Conservation (phyloP, 345 rosid genomes). For the Hypericum androsaemum region DNA sequence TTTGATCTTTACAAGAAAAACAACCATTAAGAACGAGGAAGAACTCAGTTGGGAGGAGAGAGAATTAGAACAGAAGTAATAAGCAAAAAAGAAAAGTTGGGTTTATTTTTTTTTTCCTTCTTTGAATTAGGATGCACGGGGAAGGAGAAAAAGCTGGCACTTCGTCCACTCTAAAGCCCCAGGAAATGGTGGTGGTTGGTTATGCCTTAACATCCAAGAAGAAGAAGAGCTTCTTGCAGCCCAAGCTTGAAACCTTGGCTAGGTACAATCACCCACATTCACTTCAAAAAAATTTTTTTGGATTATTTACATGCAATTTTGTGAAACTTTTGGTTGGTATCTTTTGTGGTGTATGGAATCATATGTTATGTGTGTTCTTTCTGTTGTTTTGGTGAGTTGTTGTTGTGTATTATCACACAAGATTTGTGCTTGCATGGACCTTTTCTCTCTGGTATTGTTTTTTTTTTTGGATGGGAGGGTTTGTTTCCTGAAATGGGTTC, state of each 20-base stretch:
- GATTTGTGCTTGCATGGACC: background rate
- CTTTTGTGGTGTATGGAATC: too few relatives aligned
- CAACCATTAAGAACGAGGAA: too few relatives aligned
- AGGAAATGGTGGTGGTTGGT: conserved; percentile 53
- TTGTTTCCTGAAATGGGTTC: conserved; percentile 13
- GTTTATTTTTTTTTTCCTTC: too few relatives aligned
- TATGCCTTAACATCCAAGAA: conserved; percentile 88
- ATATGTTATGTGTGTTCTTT: background rate
- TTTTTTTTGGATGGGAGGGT: background rate
- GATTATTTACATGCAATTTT: background rate
- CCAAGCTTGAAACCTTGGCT: conserved; percentile 68
- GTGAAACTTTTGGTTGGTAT: too few relatives aligned
- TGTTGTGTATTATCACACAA: background rate
- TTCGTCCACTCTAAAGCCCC: conserved; percentile 15
- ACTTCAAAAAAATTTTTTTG: background rate
- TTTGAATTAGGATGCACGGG: conserved; percentile 37
- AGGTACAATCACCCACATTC: conserved; percentile 23
- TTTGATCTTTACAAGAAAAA: too few relatives aligned
- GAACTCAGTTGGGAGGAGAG: too few relatives aligned
- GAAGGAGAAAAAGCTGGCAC: conserved; percentile 22
- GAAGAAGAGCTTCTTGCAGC: conserved; percentile 85
- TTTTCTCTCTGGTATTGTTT: background rate
- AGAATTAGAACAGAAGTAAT: too few relatives aligned
- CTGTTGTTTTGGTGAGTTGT: background rate
- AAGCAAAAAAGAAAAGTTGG: too few relatives aligned